phyloP scores from a whole-genome alignment of 306 rosid genomes.

The Dalbergia oliveri region DNA sequence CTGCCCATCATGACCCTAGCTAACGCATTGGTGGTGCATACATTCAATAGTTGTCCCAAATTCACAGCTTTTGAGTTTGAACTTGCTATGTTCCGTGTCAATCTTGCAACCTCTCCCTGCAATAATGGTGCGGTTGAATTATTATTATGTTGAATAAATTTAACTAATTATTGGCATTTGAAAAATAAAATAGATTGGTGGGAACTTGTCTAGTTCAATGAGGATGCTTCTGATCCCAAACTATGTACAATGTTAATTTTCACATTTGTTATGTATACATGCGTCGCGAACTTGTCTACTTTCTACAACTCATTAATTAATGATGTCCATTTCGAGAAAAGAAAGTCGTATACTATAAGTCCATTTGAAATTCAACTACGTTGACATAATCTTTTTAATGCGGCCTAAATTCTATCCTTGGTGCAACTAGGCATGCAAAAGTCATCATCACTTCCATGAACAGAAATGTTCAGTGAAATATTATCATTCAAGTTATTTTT shows the following conservation, averaged over 20 bases:
- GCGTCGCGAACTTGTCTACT: too few relatives aligned
- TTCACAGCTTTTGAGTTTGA: conserved; percentile 54
- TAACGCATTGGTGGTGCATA: conserved; percentile 77
- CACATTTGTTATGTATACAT: too few relatives aligned
- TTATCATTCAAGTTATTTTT: too few relatives aligned
- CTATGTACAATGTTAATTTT: too few relatives aligned
- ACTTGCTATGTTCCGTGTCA: conserved; percentile 56
- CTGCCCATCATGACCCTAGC: conserved; percentile 75
- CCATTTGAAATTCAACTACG: too few relatives aligned
- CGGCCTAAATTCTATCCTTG: too few relatives aligned
- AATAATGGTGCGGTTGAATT: background rate
- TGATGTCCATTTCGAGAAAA: too few relatives aligned
- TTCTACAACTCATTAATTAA: too few relatives aligned
- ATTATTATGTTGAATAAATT: background rate
- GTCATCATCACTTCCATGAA: background rate
- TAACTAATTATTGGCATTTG: background rate
- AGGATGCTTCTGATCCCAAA: background rate
- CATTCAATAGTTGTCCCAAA: conserved; percentile 62
- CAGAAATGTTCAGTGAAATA: too few relatives aligned
- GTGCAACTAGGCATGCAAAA: background rate
- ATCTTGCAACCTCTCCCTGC: conserved; percentile 75
- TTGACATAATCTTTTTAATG: too few relatives aligned
- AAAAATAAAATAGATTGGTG: conserved; percentile 1
- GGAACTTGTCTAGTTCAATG: background rate
- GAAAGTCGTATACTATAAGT: too few relatives aligned